These are phyloP conservation scores for Auriscalpium orientale DNA, from an alignment of 768 basidiomycete species.

Conservation along the genomic window DNA sequence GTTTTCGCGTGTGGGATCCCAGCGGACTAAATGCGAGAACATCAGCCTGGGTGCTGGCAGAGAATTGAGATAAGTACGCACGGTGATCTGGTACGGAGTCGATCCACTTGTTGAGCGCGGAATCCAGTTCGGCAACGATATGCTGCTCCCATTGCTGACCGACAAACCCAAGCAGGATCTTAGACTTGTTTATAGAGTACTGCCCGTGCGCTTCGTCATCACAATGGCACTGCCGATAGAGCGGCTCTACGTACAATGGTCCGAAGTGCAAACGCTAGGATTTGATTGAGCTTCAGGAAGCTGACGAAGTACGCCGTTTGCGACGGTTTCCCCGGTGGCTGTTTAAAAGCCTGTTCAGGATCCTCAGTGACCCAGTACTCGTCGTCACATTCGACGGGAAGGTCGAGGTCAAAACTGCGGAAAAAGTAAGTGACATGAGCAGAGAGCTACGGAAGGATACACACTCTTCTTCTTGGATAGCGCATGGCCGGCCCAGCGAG, in stretches of 20 bases:
- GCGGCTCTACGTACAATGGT: slow-evolving; percentile 40
- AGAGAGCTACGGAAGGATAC: slow-evolving; percentile 18
- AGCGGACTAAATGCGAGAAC: slow-evolving; percentile 19
- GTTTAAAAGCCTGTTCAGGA: slow-evolving; percentile 38
- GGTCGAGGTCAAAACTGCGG: slow-evolving; percentile 17
- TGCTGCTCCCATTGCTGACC: slow-evolving; percentile 42
- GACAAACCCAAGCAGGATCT: slow-evolving; percentile 44
- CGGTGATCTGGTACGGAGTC: slow-evolving; percentile 33
- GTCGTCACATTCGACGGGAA: slow-evolving; percentile 14
- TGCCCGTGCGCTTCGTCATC: slow-evolving; percentile 17
- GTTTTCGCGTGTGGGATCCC: slow-evolving; percentile 16
- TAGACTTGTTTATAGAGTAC: slow-evolving; percentile 70
- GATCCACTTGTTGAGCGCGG: slow-evolving; percentile 39
- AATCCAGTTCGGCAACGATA: slow-evolving; percentile 40
- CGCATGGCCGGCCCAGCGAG: slow-evolving; percentile 60
- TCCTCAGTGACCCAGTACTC: slow-evolving; percentile 14
- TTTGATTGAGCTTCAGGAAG: slow-evolving; percentile 51
- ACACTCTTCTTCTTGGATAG: slow-evolving; percentile 70
- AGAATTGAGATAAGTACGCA: slow-evolving; percentile 3
- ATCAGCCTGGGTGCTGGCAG: slow-evolving; percentile 20
- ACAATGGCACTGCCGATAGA: background rate
- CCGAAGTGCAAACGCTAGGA: slow-evolving; percentile 53
- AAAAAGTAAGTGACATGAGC: slow-evolving; percentile 7
- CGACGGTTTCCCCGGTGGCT: slow-evolving; percentile 55
- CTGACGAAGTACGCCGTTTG: slow-evolving; percentile 46